Base-by-base conservation (phyloP, 179 eudicot species). In the Sideroxylon spinosum region DNA sequence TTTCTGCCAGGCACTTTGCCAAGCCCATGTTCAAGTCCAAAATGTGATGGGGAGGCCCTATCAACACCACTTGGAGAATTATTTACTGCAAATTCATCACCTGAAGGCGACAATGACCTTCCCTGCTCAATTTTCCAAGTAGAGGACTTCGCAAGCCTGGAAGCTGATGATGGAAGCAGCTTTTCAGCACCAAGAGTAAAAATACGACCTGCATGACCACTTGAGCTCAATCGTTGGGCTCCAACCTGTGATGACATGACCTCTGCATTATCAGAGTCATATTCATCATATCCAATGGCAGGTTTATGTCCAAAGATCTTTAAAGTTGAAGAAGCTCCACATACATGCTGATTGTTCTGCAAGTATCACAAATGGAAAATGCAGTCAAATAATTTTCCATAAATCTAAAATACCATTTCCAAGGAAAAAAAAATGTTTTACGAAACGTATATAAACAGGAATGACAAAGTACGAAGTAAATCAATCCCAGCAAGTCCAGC, bases 21-120 rank as follows among this genome's bases (percentile, higher is more conserved):
- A 69, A 76, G 70, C 50, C 90, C 89, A 85, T 84, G 78, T 74
- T 77, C 86, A 80, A 79, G 56, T 63, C 85, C 90, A 65, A 76
- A 28, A 60, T 69, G 89, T 56, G 89, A 82, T 49, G 92, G 86
- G 44, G 97, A 90, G 20, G 80, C 76, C 79, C 81, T 86, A 60
- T 83, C 87, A 73, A 82, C 65, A 23, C 78, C 46, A 86, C 87
- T 84, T 50, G 94, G 90, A 64, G 97, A 88, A 78, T 49, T 81
- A 75, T 87, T 85, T 73, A 74, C 81, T 17, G 79, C 25, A 86
- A 75, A 82, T 32, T 88, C 93, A 62, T 93, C 92, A 77, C 82
- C 78, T 46, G 88, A 81, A 19, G 97, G 90, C 37, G 98, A 93
- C 48, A 80, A 78, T 14, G 91, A 80, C 85, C 93, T 86, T n/a